phyloP scores from a whole-genome alignment of 306 rosid species.

The Quercus variabilis region DNA sequence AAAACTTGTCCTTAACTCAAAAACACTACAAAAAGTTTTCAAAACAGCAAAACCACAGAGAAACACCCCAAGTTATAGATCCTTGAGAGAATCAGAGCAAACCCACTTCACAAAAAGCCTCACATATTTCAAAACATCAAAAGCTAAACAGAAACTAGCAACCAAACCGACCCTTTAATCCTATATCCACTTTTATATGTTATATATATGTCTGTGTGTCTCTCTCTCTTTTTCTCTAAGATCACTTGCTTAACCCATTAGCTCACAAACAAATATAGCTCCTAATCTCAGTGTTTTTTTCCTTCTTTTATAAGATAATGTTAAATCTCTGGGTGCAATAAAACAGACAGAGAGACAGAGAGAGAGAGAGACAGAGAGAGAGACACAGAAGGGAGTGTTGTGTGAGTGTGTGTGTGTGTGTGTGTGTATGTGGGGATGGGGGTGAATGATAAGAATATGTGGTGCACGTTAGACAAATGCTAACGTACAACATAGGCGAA shows the following conservation, averaged over 20 bases:
- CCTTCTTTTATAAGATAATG: not conserved
- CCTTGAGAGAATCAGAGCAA: slow-evolving; percentile 2
- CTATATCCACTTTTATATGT: not conserved
- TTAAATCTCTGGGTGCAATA: slow-evolving; percentile 10
- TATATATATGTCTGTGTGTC: no score
- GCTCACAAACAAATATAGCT: not conserved
- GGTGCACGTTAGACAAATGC: slow-evolving; percentile 39
- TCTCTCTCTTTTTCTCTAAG: not conserved
- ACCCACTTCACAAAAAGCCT: slow-evolving; percentile 7
- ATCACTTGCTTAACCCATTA: slow-evolving; percentile 19
- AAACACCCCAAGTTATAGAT: slow-evolving; percentile 28
- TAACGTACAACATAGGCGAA: slow-evolving; percentile 31
- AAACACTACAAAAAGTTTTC: not conserved
- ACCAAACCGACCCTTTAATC: not conserved
- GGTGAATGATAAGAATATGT: slow-evolving; percentile 44
- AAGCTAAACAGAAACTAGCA: not conserved
- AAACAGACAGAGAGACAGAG: not conserved
- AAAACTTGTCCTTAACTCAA: not conserved
- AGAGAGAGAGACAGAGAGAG: not conserved
- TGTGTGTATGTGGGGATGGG: not conserved
- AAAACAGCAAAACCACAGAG: not conserved
- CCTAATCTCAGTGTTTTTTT: slow-evolving; percentile 19
- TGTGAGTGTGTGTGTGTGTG: not conserved
- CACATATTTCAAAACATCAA: not conserved
- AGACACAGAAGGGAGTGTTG: not conserved